Conservation (phyloP, 495 filamentous ascomycete genomes). For the Diplogelasinospora grovesii region DNA sequence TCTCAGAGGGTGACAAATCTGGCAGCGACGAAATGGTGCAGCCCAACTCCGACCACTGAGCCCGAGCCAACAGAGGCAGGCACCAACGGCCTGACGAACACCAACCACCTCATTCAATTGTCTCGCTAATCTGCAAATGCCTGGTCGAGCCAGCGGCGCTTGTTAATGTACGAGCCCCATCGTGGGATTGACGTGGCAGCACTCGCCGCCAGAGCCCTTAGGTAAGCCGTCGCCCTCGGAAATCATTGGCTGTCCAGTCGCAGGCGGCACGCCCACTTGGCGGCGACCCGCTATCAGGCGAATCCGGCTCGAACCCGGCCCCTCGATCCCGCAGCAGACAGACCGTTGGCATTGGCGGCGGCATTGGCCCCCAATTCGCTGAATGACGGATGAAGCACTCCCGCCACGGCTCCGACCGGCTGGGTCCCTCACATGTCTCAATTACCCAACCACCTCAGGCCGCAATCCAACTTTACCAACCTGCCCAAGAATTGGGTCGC, state of each 20-base stretch:
- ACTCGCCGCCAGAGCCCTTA: slow-evolving; percentile 15
- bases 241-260: slow-evolving; percentile 13
- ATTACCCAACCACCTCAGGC: too few relatives aligned
- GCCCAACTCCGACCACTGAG: slow-evolving; percentile 16
- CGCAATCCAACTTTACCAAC: too few relatives aligned
- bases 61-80: background rate
- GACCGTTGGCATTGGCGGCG: too few relatives aligned
- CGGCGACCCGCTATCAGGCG: background rate
- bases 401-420: too few relatives aligned
- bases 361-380: too few relatives aligned
- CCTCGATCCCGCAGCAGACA: background rate
- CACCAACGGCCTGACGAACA: too few relatives aligned
- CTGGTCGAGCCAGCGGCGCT: background rate
- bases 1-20: slow-evolving; percentile 15
- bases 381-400: too few relatives aligned
- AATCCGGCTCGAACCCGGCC: slow-evolving; percentile 4
- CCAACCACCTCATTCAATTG: background rate
- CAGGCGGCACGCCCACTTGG: slow-evolving; percentile 4
- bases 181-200: slow-evolving; percentile 27
- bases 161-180: slow-evolving; percentile 9
- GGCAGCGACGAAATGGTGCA: slow-evolving; percentile 8
- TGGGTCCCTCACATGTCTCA: too few relatives aligned
- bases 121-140: background rate
- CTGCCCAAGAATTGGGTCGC: too few relatives aligned
- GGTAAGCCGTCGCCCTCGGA: slow-evolving; percentile 4